Conservation (phyloP, 2,329 filamentous ascomycete species). For the Aureobasidium zeae region DNA sequence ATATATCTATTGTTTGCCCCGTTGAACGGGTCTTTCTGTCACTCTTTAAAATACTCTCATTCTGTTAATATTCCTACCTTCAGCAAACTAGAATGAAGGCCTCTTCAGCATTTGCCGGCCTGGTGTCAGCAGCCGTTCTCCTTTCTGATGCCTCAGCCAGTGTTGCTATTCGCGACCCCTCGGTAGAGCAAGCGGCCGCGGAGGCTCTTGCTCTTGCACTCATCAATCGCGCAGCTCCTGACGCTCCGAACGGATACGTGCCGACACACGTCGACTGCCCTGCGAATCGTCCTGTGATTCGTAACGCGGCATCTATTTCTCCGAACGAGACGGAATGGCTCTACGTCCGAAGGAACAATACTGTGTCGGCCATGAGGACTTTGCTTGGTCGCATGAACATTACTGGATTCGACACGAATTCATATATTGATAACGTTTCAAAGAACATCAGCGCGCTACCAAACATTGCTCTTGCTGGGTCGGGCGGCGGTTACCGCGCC, state of each 20-base stretch:
- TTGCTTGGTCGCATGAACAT: slow-evolving; percentile 67
- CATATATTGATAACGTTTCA: slow-evolving; percentile 56
- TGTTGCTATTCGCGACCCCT: slow-evolving; percentile 14
- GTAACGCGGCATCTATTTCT: slow-evolving; percentile 55
- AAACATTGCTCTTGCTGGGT: slow-evolving; percentile 67
- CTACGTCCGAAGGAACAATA: slow-evolving; percentile 58
- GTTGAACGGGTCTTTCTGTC: background rate
- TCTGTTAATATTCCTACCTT: background rate
- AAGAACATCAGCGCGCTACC: slow-evolving; percentile 50
- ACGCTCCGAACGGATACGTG: slow-evolving; percentile 60
- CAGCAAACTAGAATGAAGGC: slow-evolving; percentile 6
- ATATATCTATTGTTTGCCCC: slow-evolving; percentile 8
- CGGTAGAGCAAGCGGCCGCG: slow-evolving; percentile 10
- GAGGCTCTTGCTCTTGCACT: slow-evolving; percentile 14
- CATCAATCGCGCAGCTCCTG: slow-evolving; percentile 33
- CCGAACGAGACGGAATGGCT: slow-evolving; percentile 67
- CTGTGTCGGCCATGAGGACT: slow-evolving; percentile 62
- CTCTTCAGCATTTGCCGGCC: slow-evolving; percentile 10
- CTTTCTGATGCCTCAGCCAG: slow-evolving; percentile 1
- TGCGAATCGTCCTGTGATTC: slow-evolving; percentile 56
- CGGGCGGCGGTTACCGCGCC: slow-evolving; percentile 80
- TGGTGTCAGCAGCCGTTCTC: slow-evolving; percentile 10
- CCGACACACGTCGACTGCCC: slow-evolving; percentile 63
- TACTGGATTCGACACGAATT: slow-evolving; percentile 62
- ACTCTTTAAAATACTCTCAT: background rate